Evolutionary conservation across 306 rosid genomes (phyloP).

Genomic region (Vigna nakashimae): DNA sequence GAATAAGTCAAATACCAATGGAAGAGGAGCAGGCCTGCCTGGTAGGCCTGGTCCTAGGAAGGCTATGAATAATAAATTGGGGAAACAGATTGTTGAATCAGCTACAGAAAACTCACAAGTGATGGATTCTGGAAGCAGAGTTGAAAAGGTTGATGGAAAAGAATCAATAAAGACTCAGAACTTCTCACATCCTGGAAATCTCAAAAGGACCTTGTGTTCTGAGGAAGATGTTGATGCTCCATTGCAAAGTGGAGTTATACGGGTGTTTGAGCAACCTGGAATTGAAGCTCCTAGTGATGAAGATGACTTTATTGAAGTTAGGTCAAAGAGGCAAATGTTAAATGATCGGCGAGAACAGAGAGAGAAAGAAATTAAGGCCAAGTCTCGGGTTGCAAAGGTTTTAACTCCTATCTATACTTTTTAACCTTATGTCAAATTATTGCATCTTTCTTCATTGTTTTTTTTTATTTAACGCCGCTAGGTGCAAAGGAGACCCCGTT

Average conservation of each 20-base stretch:
- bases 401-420: constrained; percentile 30
- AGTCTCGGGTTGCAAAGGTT: constrained; percentile 82
- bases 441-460: constrained; percentile 34
- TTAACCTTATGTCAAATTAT: constrained; percentile 23
- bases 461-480: constrained; percentile 43
- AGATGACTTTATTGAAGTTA: constrained; percentile 95
- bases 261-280: constrained; percentile 96
- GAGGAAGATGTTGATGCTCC: constrained; percentile 87
- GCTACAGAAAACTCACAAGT: constrained; percentile 52
- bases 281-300: constrained; percentile 98
- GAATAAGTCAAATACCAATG: constrained; percentile 56
- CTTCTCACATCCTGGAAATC: constrained; percentile 64
- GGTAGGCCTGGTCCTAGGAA: constrained; percentile 68
- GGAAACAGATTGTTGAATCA: constrained; percentile 58
- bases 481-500: constrained; percentile 68
- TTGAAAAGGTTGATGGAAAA: constrained; percentile 65
- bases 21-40: constrained; percentile 53
- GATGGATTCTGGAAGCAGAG: constrained; percentile 58
- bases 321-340: constrained; percentile 97
- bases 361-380: constrained; percentile 89
- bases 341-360: constrained; percentile 93
- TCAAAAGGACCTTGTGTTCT: constrained; percentile 73
- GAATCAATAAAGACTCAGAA: constrained; percentile 58
- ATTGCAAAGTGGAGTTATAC: constrained; percentile 89
- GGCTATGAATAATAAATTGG: constrained; percentile 53